A percentile compares a stretch with the other conserved stretches of the same genome.
Evolutionary conservation across 2,329 filamentous ascomycete genomes (phyloP).

Genomic region (Lachnellula willkommii): DNA sequence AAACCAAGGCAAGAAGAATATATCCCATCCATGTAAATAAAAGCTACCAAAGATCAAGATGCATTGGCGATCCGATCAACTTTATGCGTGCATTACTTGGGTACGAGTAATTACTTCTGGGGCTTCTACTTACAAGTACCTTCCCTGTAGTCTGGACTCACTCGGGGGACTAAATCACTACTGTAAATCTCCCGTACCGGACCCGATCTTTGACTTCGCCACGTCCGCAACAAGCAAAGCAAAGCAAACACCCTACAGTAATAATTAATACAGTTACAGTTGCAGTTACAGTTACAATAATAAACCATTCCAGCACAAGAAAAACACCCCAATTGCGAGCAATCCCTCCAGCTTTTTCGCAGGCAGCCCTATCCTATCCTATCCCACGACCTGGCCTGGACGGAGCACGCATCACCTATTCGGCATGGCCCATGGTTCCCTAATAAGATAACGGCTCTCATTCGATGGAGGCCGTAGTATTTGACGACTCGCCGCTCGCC

Average conservation of each 20-base stretch:
- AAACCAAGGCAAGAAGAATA: neutral
- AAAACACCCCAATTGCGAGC: no score
- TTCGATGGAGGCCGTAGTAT: conserved; percentile 79
- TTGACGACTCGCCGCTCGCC: conserved; percentile 81
- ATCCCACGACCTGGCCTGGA: no score
- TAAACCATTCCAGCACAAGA: no score
- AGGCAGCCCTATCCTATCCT: neutral
- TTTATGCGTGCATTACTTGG: neutral
- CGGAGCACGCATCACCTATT: no score
- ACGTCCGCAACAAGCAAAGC: no score
- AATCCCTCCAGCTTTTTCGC: neutral
- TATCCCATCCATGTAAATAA: neutral
- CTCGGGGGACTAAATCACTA: neutral
- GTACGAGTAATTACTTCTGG: no score
- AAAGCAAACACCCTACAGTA: no score
- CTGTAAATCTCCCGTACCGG: no score
- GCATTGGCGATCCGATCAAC: neutral
- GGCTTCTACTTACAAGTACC: no score
- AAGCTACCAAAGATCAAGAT: neutral
- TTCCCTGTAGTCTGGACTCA: neutral
- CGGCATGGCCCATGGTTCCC: conserved; percentile 21
- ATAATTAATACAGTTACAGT: no score
- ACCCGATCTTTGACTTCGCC: no score
- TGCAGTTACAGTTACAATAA: no score
- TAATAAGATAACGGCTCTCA: conserved; percentile 16